A percentile compares a stretch with the other conserved stretches of the same genome.
These are phyloP conservation scores for Trichoderma citrinoviride DNA, from an alignment of 2,329 filamentous ascomycete genomes.

Conservation along the genomic window DNA sequence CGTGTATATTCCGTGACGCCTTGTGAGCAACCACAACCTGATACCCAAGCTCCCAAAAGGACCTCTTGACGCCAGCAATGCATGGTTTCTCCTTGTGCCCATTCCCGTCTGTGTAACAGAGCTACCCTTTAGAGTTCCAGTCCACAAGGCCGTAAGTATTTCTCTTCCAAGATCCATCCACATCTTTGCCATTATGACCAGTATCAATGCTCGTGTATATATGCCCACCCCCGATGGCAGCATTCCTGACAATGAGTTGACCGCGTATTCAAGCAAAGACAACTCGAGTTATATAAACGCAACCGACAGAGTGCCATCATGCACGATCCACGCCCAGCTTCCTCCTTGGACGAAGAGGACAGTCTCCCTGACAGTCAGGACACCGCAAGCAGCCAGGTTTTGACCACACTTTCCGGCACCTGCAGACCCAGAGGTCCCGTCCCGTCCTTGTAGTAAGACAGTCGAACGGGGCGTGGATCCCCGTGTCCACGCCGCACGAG, in stretches of 20 bases:
- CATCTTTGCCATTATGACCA: neutral
- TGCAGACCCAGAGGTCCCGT: slow-evolving; percentile 42
- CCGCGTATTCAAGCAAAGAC: neutral
- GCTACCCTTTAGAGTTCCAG: neutral
- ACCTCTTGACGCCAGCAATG: slow-evolving; percentile 13
- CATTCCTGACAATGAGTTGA: too few relatives aligned
- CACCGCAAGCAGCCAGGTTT: slow-evolving; percentile 38
- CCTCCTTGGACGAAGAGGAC: slow-evolving; percentile 37
- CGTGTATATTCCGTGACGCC: neutral
- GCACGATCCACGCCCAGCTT: slow-evolving; percentile 27
- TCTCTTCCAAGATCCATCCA: neutral
- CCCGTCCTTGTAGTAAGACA: slow-evolving; percentile 39
- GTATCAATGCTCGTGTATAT: neutral
- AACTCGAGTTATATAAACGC: neutral
- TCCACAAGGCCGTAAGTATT: slow-evolving; percentile 1
- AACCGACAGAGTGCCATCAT: neutral
- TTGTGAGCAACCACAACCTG: neutral
- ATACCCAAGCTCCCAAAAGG: neutral
- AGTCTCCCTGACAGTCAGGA: slow-evolving; percentile 36
- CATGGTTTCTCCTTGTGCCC: neutral
- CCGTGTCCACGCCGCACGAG: slow-evolving; percentile 40
- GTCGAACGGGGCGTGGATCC: slow-evolving; percentile 39
- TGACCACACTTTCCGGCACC: slow-evolving; percentile 38
- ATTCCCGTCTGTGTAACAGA: slow-evolving; percentile 11
- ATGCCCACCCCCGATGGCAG: neutral